A percentile compares a stretch with the other conserved stretches of the same genome.
These are phyloP conservation scores for Venturia pyrina DNA, from an alignment of 2,329 filamentous ascomycete species.

Conservation along the genomic window DNA sequence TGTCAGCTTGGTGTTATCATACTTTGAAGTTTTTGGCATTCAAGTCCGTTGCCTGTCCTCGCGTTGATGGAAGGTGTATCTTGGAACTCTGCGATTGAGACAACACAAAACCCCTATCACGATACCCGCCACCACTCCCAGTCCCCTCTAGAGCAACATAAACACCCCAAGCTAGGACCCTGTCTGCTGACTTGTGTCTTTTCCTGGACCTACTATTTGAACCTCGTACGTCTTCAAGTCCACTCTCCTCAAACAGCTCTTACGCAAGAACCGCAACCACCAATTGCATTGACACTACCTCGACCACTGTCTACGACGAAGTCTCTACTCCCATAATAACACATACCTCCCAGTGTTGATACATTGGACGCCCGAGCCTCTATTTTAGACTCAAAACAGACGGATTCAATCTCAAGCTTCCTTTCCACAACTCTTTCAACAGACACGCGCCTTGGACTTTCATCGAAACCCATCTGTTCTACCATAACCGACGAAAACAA, in stretches of 20 bases:
- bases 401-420: not conserved
- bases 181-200: not conserved
- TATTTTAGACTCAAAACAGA: not conserved
- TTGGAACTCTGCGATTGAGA: not conserved
- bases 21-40: not conserved
- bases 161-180: not conserved
- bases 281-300: not conserved
- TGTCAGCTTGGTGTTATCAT: not conserved
- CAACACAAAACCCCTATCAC: not conserved
- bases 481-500: too few species aligned
- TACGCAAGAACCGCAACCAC: not conserved
- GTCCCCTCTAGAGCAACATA: not conserved
- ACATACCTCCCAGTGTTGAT: not conserved
- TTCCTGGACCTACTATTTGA: not conserved
- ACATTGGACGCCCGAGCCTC: not conserved
- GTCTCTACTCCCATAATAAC: not conserved
- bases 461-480: too few species aligned
- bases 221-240: not conserved
- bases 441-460: not conserved
- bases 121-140: not conserved
- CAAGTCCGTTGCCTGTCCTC: not conserved
- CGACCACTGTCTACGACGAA: not conserved
- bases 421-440: not conserved
- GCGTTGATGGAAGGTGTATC: not conserved
- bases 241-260: not conserved